phyloP scores from a whole-genome alignment of 2,329 filamentous ascomycete species.

The Fusarium sp. region DNA sequence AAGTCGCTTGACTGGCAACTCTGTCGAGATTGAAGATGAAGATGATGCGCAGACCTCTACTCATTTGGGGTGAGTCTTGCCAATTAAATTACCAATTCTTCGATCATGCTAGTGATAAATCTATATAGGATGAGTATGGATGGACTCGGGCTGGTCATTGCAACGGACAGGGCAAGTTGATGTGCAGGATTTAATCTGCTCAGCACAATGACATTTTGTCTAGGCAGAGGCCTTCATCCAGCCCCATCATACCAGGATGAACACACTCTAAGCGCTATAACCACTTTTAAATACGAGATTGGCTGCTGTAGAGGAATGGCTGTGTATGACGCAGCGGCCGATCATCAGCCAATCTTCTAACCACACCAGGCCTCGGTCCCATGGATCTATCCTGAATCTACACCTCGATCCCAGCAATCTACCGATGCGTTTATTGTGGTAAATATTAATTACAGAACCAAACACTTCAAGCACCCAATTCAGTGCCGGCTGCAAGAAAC shows the following conservation, averaged over 20 bases:
- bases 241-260: not conserved
- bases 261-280: not conserved
- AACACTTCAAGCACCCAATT: not conserved
- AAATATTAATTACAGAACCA: not conserved
- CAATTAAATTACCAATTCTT: slow-evolving; percentile 3
- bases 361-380: not conserved
- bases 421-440: not conserved
- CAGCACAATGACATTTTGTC: not conserved
- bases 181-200: not conserved
- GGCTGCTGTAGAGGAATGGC: not conserved
- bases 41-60: slow-evolving; percentile 1
- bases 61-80: slow-evolving; percentile 2
- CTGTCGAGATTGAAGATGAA: slow-evolving; percentile 8
- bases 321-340: not conserved
- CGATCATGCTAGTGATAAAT: not conserved
- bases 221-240: not conserved
- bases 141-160: not conserved
- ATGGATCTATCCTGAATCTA: not conserved
- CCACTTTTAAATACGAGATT: not conserved
- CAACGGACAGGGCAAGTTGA: not conserved
- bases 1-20: slow-evolving; percentile 3
- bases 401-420: not conserved
- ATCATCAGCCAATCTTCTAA: not conserved
- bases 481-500: slow-evolving; percentile 5
- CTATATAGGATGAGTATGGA: not conserved